Evolutionary conservation across 352 stramenopile genomes (phyloP), one percentile per base, ranked within the genome.

Genomic region (Globisporangium echinulatum): DNA sequence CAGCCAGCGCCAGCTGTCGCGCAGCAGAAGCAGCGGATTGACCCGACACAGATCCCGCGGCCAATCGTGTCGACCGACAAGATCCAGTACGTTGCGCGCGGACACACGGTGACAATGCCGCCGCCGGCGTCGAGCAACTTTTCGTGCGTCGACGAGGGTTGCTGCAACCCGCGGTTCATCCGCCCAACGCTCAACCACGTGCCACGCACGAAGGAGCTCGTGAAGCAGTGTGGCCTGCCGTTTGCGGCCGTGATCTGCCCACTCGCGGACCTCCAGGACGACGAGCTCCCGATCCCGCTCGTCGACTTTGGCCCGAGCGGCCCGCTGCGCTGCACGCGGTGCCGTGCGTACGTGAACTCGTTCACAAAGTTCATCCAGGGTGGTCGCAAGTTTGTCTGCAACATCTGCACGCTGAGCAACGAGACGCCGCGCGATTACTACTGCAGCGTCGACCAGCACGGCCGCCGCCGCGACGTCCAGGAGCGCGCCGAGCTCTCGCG

Each of bases 151-250:
- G 85, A 94, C 55, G 85, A 94, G 70, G 87, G 87, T 49, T 94
- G 82, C 58, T 91, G 81, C 58, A 94, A 91, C 67, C 87, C 87
- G n/a, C 83, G 85, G 7, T 96, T 94, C 57, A 96, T 96, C 57
- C 87, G 87, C 7, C 85, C 84, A 54, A 94, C 87, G 39, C 68
- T 96, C 17, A 92, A 94, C 59, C 86, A 93, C 38, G 81, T 95
- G 36, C 87, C 87, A 3, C 64, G 62, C 17, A 89, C 68, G 7
- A 88, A 85, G 56, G 83, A 93, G 7, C 59, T 96, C 56, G 59
- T 87, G 13, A 87, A 92, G 63, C 72, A 92, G 58, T 91, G 75
- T 58, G 76, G 80, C 0, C 61, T 96, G 52, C 88, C 88, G 7
- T 67, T 96, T 13, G 85, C 85, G 25, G 83, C 86, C 0, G 82